Evolutionary conservation across 441 rosid genomes (phyloP).

Genomic region (Aquilaria agallochum): DNA sequence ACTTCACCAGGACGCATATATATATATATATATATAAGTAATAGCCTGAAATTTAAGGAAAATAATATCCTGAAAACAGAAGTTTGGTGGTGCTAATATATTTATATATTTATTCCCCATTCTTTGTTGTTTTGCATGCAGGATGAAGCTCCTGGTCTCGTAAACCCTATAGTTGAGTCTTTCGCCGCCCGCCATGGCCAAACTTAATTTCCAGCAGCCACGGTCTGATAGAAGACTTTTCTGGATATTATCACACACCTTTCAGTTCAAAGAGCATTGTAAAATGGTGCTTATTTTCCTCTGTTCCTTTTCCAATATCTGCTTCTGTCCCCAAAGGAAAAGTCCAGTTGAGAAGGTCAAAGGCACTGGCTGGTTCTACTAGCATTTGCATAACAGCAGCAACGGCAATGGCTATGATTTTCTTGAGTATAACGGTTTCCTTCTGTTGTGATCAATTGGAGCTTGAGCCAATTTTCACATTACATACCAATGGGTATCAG

Average conservation of each 20-base stretch:
- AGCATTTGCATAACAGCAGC: no score
- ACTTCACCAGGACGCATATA: no score
- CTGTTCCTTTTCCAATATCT: no score
- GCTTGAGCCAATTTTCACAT: no score
- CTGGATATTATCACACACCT: conserved; percentile 8
- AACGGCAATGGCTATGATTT: no score
- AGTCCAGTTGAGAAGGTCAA: no score
- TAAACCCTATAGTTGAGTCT: conserved; percentile 78
- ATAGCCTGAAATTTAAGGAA: neutral
- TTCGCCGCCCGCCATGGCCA: conserved; percentile 57
- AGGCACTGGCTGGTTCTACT: no score
- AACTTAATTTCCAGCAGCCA: conserved; percentile 19
- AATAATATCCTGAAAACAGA: neutral
- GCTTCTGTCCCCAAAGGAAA: no score
- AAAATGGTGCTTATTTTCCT: neutral
- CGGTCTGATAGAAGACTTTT: conserved; percentile 15
- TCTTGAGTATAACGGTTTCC: no score
- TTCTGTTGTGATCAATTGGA: no score
- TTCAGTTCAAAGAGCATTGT: neutral
- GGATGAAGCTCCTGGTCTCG: conserved; percentile 90
- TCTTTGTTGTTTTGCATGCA: conserved; percentile 19
- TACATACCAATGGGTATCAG: no score
- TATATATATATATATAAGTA: neutral
- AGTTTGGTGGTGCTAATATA: neutral
- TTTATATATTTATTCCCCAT: neutral